These are phyloP conservation scores for Antitrichia curtipendula DNA, from an alignment of 225 moss, liverwort and hornwort genomes.

Conservation along the genomic window DNA sequence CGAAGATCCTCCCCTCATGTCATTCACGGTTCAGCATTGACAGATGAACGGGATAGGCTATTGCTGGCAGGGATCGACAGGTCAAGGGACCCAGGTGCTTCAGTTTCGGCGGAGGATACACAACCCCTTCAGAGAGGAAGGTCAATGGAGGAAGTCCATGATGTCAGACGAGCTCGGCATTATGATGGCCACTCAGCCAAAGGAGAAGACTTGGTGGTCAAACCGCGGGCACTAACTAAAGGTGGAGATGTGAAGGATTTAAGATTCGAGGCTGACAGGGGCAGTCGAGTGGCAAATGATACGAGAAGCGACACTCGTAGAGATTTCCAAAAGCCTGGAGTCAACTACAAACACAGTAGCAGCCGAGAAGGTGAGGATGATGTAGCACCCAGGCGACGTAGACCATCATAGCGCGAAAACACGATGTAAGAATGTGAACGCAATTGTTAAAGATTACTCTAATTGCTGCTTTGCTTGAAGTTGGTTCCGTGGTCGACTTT, in stretches of 20 bases:
- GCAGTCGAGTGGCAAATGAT: slow-evolving; percentile 23
- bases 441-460: slow-evolving; percentile 4
- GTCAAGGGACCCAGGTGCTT: slow-evolving; percentile 41
- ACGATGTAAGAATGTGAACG: slow-evolving; percentile 6
- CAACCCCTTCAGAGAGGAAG: slow-evolving; percentile 22
- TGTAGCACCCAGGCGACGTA: slow-evolving; percentile 81
- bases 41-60: slow-evolving; percentile 85
- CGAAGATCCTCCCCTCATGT: slow-evolving; percentile 92
- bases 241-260: slow-evolving; percentile 40
- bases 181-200: slow-evolving; percentile 23
- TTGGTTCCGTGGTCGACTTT: neutral
- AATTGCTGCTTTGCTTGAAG: neutral
- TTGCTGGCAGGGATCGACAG: slow-evolving; percentile 80
- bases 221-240: slow-evolving; percentile 36
- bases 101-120: slow-evolving; percentile 32
- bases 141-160: slow-evolving; percentile 31
- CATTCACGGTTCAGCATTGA: slow-evolving; percentile 91
- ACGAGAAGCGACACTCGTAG: slow-evolving; percentile 28
- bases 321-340: slow-evolving; percentile 57
- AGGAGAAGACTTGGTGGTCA: slow-evolving; percentile 25
- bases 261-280: slow-evolving; percentile 23
- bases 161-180: slow-evolving; percentile 37
- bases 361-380: slow-evolving; percentile 96
- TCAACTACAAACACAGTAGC: slow-evolving; percentile 50
- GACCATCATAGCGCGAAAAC: slow-evolving; percentile 43